Conservation (phyloP, 805 yeast species). For the Nakazawaea anatomiae region DNA sequence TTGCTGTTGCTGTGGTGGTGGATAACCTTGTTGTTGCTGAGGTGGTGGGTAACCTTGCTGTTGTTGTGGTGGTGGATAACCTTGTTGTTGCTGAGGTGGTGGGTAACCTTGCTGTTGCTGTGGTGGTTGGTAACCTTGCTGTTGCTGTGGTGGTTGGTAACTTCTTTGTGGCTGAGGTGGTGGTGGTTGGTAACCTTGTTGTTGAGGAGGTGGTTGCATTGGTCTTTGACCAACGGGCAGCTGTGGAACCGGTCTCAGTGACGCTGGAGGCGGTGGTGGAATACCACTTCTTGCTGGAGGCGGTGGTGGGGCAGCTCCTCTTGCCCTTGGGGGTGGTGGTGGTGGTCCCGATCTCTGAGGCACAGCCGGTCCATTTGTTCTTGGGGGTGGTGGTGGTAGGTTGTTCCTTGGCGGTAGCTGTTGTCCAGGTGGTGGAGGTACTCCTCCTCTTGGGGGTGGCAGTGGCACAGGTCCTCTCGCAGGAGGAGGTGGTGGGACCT, state of each 20-base stretch:
- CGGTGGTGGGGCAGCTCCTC: slow-evolving; percentile 22
- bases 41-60: slow-evolving; percentile 16
- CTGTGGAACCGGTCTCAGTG: slow-evolving; percentile 11
- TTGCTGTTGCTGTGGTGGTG: slow-evolving; percentile 17
- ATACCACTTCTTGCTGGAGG: slow-evolving; percentile 25
- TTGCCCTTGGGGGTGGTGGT: slow-evolving; percentile 11
- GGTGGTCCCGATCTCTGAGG: slow-evolving; percentile 18
- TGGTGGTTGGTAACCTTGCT: slow-evolving; percentile 21
- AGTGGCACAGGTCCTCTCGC: slow-evolving; percentile 16
- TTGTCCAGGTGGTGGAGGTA: slow-evolving; percentile 15
- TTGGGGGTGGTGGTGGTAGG: slow-evolving; percentile 18
- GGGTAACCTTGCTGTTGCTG: slow-evolving; percentile 13
- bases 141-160: slow-evolving; percentile 22
- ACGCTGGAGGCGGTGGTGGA: slow-evolving; percentile 14
- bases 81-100: slow-evolving; percentile 25
- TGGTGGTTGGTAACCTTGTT: slow-evolving; percentile 24
- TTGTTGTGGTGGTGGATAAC: slow-evolving; percentile 28
- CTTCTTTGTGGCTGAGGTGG: slow-evolving; percentile 23
- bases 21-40: slow-evolving; percentile 16
- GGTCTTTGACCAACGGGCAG: slow-evolving; percentile 8
- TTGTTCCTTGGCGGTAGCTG: slow-evolving; percentile 17
- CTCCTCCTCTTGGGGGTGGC: slow-evolving; percentile 16
- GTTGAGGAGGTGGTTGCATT: slow-evolving; percentile 15
- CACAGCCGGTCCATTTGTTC: slow-evolving; percentile 16
- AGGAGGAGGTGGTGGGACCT: slow-evolving; percentile 19